Evolutionary conservation across 139 green algal species (phyloP), one percentile per base, ranked within the genome.

Genomic region (Chlorella vulgaris): DNA sequence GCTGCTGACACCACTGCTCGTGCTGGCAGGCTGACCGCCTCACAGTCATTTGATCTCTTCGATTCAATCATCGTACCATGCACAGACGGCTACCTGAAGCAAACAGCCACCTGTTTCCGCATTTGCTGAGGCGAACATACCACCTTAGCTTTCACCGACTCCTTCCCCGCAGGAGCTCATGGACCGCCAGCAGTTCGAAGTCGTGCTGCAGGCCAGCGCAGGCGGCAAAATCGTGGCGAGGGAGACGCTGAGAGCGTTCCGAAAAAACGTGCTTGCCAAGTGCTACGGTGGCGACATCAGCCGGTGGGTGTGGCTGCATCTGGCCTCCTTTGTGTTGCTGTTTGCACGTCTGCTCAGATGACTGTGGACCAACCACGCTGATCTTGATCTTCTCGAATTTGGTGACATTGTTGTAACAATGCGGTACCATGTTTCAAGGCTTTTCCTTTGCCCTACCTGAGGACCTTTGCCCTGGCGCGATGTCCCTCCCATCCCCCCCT

Each of bases 231-330:
- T 97, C 19, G 80, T 98, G 15, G 93, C 92, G 18, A 85, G 93
- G 0, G 94, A 97, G 83, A 96, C 92, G 31, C 75, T 98, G 28
- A 88, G 85, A 53, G 92, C 93, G 0, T 81, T 94, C 85, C 91
- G 97, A 63, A 99, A 99, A 91, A 97, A 99, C 85, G 97, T 99
- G 82, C 88, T 98, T 3, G 97, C 97, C 51, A 99, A 99, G 89
- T 99, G 97, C 87, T 99, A 99, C 74, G 93, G 89, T 47, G 91
- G 89, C 31, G 89, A 92, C 63, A 65, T 92, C 42, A 61, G 29
- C 10, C 31, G 76, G 76, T 81, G 42, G 10, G 76, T 53, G 4
- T n/a, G n/a, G n/a, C n/a, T n/a, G n/a, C n/a, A n/a, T n/a, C n/a
- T n/a, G n/a, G n/a, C n/a, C n/a, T n/a, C n/a, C n/a, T n/a, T n/a